Conservation (phyloP, 2,329 filamentous ascomycete genomes). For the Cladosporium sp. region DNA sequence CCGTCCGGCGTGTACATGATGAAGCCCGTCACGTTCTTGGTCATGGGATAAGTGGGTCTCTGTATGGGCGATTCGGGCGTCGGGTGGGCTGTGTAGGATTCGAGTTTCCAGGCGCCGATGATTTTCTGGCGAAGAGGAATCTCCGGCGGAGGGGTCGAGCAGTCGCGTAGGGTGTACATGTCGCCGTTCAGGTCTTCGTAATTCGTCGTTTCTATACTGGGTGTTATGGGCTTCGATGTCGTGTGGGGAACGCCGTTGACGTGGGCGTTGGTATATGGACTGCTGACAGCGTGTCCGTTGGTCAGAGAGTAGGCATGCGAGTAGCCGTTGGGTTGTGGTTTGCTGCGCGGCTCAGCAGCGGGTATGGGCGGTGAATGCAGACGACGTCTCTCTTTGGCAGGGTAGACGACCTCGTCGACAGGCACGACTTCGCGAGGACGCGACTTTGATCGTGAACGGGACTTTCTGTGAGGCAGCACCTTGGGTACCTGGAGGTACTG, state of each 20-base stretch:
- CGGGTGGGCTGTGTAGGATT: conserved; percentile 36
- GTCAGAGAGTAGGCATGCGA: conserved; percentile 8
- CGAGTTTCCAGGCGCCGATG: conserved; percentile 35
- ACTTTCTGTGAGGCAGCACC: conserved; percentile 28
- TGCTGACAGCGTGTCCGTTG: conserved; percentile 5
- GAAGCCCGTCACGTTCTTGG: conserved; percentile 33
- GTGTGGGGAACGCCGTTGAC: background rate
- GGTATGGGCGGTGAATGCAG: conserved; percentile 20
- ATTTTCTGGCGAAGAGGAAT: conserved; percentile 30
- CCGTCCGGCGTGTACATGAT: conserved; percentile 38
- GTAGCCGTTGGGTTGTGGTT: conserved; percentile 7
- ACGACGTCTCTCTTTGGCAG: conserved; percentile 17
- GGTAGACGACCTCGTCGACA: conserved; percentile 19
- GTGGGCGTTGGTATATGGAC: conserved; percentile 14
- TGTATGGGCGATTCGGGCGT: conserved; percentile 32
- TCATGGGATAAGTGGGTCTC: conserved; percentile 34
- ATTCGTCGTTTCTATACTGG: conserved; percentile 17
- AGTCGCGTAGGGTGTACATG: conserved; percentile 29
- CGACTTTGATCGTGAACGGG: conserved; percentile 30
- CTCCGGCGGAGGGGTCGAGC: conserved; percentile 26
- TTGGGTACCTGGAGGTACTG: conserved; percentile 37
- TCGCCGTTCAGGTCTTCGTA: conserved; percentile 32
- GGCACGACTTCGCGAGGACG: conserved; percentile 21
- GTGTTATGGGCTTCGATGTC: conserved; percentile 12
- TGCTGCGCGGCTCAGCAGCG: conserved; percentile 11